These are phyloP conservation scores for Salix udensis DNA, from an alignment of 345 rosid species.

Conservation along the genomic window DNA sequence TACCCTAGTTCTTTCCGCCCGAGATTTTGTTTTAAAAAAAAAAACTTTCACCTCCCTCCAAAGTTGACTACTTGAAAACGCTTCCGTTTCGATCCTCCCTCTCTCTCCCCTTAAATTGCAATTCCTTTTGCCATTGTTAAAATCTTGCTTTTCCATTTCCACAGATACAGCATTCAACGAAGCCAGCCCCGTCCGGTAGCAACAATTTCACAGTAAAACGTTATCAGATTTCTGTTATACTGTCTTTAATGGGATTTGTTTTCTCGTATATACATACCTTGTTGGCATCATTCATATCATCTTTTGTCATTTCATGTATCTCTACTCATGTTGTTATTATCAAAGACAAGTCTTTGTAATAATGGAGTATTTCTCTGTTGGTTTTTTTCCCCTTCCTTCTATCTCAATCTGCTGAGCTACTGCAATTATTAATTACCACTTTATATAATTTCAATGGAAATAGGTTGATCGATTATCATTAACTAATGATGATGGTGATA, in stretches of 20 bases:
- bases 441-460: not conserved
- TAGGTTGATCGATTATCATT: not conserved
- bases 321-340: too few species aligned
- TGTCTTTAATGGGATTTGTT: not conserved
- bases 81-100: not conserved
- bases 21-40: too few species aligned
- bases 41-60: not conserved
- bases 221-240: not conserved
- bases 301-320: too few species aligned
- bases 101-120: not conserved
- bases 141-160: not conserved
- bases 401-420: not conserved
- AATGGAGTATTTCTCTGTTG: not conserved
- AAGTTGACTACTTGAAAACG: not conserved
- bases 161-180: not conserved
- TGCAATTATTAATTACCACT: not conserved
- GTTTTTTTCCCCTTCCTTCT: not conserved
- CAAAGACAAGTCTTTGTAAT: not conserved
- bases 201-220: not conserved
- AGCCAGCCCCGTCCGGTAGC: not conserved
- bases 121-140: not conserved
- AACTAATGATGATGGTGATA: not conserved
- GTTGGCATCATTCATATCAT: not conserved
- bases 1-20: conserved; percentile 32
- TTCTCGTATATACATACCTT: not conserved